These are phyloP conservation scores for Psophocarpus tetragonolobus DNA, from an alignment of 306 rosid species.

Conservation along the genomic window DNA sequence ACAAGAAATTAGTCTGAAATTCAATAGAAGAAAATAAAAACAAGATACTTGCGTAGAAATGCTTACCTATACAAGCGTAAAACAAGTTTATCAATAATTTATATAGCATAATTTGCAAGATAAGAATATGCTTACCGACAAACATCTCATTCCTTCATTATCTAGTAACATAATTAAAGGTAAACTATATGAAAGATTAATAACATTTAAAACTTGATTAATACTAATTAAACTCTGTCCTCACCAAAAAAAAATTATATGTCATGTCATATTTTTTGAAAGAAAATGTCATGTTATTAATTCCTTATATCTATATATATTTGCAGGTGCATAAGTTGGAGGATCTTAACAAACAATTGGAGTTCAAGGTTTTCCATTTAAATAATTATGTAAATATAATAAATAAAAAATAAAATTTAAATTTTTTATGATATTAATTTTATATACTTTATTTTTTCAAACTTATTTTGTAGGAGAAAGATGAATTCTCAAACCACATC, in stretches of 20 bases:
- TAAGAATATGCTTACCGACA: too few species aligned
- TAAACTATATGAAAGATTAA: background rate
- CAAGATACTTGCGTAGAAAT: too few species aligned
- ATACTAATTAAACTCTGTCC: background rate
- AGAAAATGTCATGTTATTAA: background rate
- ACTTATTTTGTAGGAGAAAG: slow-evolving; percentile 45
- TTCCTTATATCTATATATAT: background rate
- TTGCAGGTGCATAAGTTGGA: slow-evolving; percentile 52
- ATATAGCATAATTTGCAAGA: background rate
- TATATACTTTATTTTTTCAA: background rate
- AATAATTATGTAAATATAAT: background rate
- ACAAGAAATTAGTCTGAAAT: too few species aligned
- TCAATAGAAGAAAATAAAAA: too few species aligned
- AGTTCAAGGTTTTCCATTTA: slow-evolving; percentile 54
- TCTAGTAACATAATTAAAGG: background rate
- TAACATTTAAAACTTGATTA: background rate
- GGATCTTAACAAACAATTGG: slow-evolving; percentile 56
- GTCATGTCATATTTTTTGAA: too few species aligned
- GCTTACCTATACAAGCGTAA: too few species aligned
- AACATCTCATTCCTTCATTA: too few species aligned
- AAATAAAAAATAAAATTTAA: background rate
- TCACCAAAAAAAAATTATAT: background rate
- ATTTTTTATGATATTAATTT: background rate
- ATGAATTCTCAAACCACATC: slow-evolving; percentile 8
- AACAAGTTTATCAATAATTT: too few species aligned